These are phyloP conservation scores for Dryas octopetala DNA, from an alignment of 306 rosid genomes.

Conservation along the genomic window DNA sequence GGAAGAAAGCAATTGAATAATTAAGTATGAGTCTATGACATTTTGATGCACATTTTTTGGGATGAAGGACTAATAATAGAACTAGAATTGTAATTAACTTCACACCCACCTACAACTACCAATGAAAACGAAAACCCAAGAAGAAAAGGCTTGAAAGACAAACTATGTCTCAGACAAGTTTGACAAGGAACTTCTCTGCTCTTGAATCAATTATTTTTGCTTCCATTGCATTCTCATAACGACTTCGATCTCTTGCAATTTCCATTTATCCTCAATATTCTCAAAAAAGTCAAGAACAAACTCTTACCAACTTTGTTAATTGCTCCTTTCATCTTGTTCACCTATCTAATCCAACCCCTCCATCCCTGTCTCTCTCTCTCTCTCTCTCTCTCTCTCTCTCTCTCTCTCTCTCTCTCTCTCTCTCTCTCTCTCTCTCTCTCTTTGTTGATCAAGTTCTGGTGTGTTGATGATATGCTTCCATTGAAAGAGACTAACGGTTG, in stretches of 20 bases:
- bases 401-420: too few relatives aligned
- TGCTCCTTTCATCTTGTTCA: conserved; percentile 44
- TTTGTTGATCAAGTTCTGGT: too few relatives aligned
- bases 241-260: conserved; percentile 10
- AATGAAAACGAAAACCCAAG: conserved; percentile 45
- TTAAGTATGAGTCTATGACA: too few relatives aligned
- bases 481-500: too few relatives aligned
- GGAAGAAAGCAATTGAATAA: too few relatives aligned
- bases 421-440: too few relatives aligned
- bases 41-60: too few relatives aligned
- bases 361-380: background rate
- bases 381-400: too few relatives aligned
- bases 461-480: too few relatives aligned
- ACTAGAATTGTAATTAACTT: conserved; percentile 16
- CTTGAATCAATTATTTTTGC: conserved; percentile 25
- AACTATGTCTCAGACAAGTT: conserved; percentile 27
- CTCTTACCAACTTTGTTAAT: conserved; percentile 48
- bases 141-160: background rate
- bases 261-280: conserved; percentile 26
- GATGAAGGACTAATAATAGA: background rate
- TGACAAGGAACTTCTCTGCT: conserved; percentile 39
- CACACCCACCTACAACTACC: conserved; percentile 49
- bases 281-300: conserved; percentile 56
- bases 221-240: conserved; percentile 9
- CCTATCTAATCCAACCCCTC: conserved; percentile 50